Base-by-base conservation (phyloP, 176 grass and related monocot genomes). In the Alloteropsis semialata region DNA sequence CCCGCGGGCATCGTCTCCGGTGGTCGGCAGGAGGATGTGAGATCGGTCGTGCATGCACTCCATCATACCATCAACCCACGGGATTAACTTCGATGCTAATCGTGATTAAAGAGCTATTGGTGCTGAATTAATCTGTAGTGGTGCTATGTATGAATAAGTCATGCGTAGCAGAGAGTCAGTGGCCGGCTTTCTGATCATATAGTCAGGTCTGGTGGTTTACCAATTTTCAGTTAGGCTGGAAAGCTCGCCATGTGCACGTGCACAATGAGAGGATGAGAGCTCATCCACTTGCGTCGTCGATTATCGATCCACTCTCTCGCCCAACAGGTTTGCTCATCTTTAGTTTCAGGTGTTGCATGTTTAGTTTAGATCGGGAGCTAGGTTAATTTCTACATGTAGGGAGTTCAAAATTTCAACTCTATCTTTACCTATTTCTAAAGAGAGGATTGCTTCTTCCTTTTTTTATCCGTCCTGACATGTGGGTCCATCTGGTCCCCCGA, bases 1-100 rank as follows among this genome's bases (percentile, higher is more conserved):
- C 80, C 90, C 85, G 73, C 54, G 36, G 69, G 16, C 48, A 2
- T 65, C 46, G 6, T 68, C 77, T 19, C 59, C 78, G 48, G 13
- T 30, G 41, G 39, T 29, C 10, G 12, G 78, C 8, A 39, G 32
- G 48, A 75, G 57, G 76, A 80, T 25, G 68, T 75, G 71, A 74
- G 41, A 9, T 11, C 22, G 55, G 12, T 11, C 46, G 32, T 12
- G 8, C 10, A 45, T 13, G n/a, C n/a, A n/a, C n/a, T n/a, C n/a
- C n/a, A n/a, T n/a, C n/a, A n/a, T n/a, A n/a, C 36, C 19, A 3
- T 67, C 17, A 19, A 42, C 65, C 10, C 8, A 39, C n/a, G 64
- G 8, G 10, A 58, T 58, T 27, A 25, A 25, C n/a, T 5, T 3
- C 22, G 21, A 68, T n/a, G 24, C 24, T 46, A 72, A 49, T 49